A percentile compares a stretch with the other conserved stretches of the same genome.
Conservation (phyloP, 169 alveolate genomes). For the Plasmodium chabaudi region DNA sequence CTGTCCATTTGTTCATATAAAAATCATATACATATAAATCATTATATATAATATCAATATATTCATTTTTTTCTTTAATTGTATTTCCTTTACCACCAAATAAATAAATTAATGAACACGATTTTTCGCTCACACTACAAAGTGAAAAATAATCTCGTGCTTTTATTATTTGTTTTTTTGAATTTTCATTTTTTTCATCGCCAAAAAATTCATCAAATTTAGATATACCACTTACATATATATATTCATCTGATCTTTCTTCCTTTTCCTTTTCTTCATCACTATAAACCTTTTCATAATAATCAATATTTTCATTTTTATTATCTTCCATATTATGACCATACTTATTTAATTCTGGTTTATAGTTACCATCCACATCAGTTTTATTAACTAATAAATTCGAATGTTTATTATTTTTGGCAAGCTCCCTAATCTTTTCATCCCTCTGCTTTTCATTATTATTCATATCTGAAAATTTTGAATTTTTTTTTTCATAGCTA, state of each 20-base stretch:
- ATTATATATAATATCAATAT: conserved; percentile 60
- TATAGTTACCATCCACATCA: not conserved
- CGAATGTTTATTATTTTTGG: not conserved
- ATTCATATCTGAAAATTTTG: conserved; percentile 12
- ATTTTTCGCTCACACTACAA: conserved; percentile 65
- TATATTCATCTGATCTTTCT: not conserved
- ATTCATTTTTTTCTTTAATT: conserved; percentile 45
- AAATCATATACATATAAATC: conserved; percentile 74
- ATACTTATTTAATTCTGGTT: not conserved
- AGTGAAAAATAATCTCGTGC: conserved; percentile 68
- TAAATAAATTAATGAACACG: conserved; percentile 52
- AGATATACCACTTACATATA: conserved; percentile 42
- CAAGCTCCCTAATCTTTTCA: not conserved
- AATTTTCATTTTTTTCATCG: conserved; percentile 31
- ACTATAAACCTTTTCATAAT: not conserved
- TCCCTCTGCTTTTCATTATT: not conserved
- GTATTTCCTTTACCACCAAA: conserved; percentile 78
- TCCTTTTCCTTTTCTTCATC: not conserved
- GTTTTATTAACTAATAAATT: not conserved
- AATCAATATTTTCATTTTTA: not conserved
- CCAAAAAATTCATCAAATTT: conserved; percentile 42
- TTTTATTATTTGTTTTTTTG: conserved; percentile 53
- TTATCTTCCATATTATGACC: not conserved
- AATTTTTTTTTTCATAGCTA: not conserved
- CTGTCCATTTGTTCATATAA: conserved; percentile 62